Evolutionary conservation across 805 yeast genomes (phyloP).

Genomic region (Alloascoidea hylecoeti): DNA sequence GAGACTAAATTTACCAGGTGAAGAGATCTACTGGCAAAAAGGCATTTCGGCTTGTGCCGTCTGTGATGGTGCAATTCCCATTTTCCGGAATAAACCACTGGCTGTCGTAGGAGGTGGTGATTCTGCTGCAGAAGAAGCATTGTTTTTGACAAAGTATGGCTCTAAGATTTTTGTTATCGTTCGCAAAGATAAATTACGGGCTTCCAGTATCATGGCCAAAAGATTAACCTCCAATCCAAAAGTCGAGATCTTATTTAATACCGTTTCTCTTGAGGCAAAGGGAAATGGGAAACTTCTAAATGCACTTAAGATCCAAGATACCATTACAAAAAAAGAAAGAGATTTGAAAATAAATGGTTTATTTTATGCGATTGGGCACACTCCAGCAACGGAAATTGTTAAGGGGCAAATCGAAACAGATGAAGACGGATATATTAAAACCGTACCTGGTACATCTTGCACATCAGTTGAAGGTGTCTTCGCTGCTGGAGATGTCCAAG

Average conservation of each 20-base stretch:
- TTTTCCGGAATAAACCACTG: constrained; percentile 93
- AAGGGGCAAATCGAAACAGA: constrained; percentile 70
- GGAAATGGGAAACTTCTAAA: constrained; percentile 84
- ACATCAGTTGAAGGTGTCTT: constrained; percentile 86
- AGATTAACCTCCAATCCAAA: constrained; percentile 76
- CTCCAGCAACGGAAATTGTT: constrained; percentile 84
- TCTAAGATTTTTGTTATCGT: constrained; percentile 89
- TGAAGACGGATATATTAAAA: constrained; percentile 77
- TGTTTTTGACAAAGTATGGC: constrained; percentile 93
- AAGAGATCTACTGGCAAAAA: constrained; percentile 96
- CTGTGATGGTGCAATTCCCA: constrained; percentile 99
- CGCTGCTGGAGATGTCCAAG: constrained; percentile 99
- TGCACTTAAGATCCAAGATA: constrained; percentile 52
- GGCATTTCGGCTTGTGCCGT: constrained; percentile 99
- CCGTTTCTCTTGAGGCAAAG: constrained; percentile 75
- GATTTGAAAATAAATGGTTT: constrained; percentile 79
- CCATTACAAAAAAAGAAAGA: constrained; percentile 48
- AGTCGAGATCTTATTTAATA: constrained; percentile 81
- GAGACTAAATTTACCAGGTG: constrained; percentile 90
- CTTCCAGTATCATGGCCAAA: constrained; percentile 94
- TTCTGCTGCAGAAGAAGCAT: constrained; percentile 98
- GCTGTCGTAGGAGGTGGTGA: constrained; percentile 99
- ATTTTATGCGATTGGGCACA: constrained; percentile 96
- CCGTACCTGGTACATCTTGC: constrained; percentile 77
- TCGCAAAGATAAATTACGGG: constrained; percentile 89